phyloP scores from a whole-genome alignment of 306 rosid species.

The Cyclanthera cordifolia region DNA sequence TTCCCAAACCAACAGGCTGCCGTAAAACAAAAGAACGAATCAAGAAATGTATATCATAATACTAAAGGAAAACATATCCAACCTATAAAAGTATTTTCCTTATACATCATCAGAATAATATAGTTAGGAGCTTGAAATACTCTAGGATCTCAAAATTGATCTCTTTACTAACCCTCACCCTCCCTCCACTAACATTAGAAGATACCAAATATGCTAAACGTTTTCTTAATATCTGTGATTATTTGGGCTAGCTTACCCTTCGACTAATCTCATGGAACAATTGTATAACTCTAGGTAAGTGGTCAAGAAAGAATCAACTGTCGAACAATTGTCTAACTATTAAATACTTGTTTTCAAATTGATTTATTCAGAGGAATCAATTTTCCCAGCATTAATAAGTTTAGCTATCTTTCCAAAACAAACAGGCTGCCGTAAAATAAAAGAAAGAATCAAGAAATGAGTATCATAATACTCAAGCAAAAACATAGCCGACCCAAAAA shows the following conservation, averaged over 20 bases:
- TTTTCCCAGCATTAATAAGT: slow-evolving; percentile 42
- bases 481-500: not conserved
- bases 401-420: slow-evolving; percentile 36
- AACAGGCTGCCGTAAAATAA: slow-evolving; percentile 51
- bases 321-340: too few species aligned
- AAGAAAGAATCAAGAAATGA: not conserved
- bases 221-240: too few species aligned
- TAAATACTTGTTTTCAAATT: slow-evolving; percentile 85
- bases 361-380: slow-evolving; percentile 82
- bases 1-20: slow-evolving; percentile 83
- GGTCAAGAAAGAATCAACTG: too few species aligned
- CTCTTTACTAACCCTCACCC: too few species aligned
- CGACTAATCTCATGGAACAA: too few species aligned
- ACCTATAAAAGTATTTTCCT: not conserved
- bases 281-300: too few species aligned
- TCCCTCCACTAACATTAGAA: not conserved
- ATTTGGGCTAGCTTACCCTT: too few species aligned
- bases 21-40: slow-evolving; percentile 4
- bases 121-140: not conserved
- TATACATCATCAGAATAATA: not conserved
- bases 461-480: not conserved
- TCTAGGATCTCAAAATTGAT: too few species aligned
- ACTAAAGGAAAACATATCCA: not conserved
- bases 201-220: not conserved
- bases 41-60: not conserved